Evolutionary conservation across 495 filamentous ascomycete genomes (phyloP).

Genomic region (Hyaloscypha hepaticicola): DNA sequence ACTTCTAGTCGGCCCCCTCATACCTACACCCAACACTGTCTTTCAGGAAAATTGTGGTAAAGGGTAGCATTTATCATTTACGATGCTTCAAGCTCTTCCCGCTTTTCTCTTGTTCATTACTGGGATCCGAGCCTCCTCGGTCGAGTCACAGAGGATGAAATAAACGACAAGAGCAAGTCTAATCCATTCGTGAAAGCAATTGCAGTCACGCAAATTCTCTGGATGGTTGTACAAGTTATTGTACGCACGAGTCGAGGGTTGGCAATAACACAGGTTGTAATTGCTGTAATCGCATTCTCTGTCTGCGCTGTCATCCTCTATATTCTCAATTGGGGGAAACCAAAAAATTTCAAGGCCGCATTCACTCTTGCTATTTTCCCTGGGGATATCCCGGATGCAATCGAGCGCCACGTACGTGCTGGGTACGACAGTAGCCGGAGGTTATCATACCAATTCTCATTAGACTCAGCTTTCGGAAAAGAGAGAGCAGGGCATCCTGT

Average conservation of each 20-base stretch:
- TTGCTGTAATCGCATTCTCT: constrained; percentile 34
- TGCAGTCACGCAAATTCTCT: constrained; percentile 34
- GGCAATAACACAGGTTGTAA: constrained; percentile 35
- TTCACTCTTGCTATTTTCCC: constrained; percentile 1
- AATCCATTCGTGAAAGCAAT: constrained; percentile 34
- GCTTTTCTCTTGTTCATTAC: background rate
- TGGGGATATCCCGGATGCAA: background rate
- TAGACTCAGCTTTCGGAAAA: too few species aligned
- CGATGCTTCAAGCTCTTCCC: background rate
- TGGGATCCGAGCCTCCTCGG: background rate
- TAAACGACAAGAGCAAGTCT: constrained; percentile 39
- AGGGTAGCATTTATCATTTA: background rate
- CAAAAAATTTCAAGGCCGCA: background rate
- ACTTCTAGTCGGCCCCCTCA: background rate
- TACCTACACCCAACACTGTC: background rate
- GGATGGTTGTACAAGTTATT: constrained; percentile 34
- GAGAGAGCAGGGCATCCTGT: too few species aligned
- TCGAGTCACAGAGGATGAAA: constrained; percentile 27
- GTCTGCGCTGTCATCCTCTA: constrained; percentile 31
- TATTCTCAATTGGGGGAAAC: constrained; percentile 19
- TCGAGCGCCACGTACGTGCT: too few species aligned
- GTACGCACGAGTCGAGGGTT: constrained; percentile 26
- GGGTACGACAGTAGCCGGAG: too few species aligned
- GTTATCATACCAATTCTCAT: too few species aligned
- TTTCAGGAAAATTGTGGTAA: background rate